Evolutionary conservation across 208 protist genomes (phyloP), one percentile per base, ranked within the genome.

Genomic region (Tritrichomonas musculus): DNA sequence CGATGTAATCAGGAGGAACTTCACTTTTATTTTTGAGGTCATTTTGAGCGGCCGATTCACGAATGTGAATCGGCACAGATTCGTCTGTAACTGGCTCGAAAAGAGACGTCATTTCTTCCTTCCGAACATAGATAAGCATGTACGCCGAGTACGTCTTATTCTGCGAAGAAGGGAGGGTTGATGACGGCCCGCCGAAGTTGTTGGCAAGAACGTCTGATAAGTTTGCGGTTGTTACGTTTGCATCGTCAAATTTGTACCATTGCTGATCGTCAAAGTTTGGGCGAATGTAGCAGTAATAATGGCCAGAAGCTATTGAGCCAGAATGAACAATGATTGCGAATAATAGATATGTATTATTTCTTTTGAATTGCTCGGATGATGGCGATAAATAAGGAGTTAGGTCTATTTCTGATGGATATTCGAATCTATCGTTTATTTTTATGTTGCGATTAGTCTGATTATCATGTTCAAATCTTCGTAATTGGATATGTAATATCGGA

Each of bases 381-480:
- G 2, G 33, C 30, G 88, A 92, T 41, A 95, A 64, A 66, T 77
- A 41, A 93, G 47, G 27, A 92, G 50, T 93, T 20, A 98, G 65
- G 75, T 97, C 95, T 33, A 96, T 57, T 66, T 57, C 17, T 39
- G 41, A 64, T 25, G 94, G 94, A 64, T 97, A 96, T 55, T 96
- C 94, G 66, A 96, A 95, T 8, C 94, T 94, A 75, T 94, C 95
- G 92, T 96, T 97, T 73, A 97, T 94, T 94, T 97, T 98, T 64
- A 95, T 94, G 93, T 95, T 96, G 2, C 77, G 49, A 92, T 97
- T 96, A 27, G 53, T 84, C 30, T 94, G 39, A 65, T 94, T 94
- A 92, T 98, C 97, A 94, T 97, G 97, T 80, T 97, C 97, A 92
- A 97, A 98, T 82, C 73, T 47, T n/a, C 73, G 33, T 30, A 82